Evolutionary conservation across 2,329 filamentous ascomycete species (phyloP).

Genomic region (Phaeosphaeriaceae sp.): DNA sequence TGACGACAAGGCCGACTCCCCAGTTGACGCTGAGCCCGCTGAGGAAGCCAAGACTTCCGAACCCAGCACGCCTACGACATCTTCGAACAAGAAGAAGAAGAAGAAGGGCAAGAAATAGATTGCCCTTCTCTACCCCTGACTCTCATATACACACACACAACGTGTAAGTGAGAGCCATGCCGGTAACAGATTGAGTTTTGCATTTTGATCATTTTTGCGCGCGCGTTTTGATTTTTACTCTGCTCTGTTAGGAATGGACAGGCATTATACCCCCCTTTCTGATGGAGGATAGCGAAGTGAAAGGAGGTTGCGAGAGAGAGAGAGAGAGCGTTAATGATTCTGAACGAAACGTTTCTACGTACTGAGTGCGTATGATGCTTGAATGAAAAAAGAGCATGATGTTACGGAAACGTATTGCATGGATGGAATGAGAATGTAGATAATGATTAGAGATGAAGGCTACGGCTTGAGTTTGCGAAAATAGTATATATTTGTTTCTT

Average conservation of each 20-base stretch:
- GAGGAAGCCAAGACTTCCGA: not conserved
- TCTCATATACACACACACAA: no score
- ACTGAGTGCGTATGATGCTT: not conserved
- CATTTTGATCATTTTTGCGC: not conserved
- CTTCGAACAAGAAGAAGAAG: constrained; percentile 24
- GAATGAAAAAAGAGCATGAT: not conserved
- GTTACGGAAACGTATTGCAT: not conserved
- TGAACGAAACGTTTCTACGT: not conserved
- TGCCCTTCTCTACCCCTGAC: no score
- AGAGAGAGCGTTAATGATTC: not conserved
- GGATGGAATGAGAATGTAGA: not conserved
- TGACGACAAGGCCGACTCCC: not conserved
- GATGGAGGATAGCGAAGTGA: not conserved
- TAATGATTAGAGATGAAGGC: not conserved
- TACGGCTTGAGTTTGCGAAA: not conserved
- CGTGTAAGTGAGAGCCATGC: no score
- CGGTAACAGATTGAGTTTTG: not conserved
- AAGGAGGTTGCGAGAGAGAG: not conserved
- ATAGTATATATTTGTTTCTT: not conserved
- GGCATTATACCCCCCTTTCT: not conserved
- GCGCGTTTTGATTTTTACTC: not conserved
- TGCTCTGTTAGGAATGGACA: not conserved
- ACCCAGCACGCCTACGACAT: constrained; percentile 1
- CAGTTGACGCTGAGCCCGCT: not conserved
- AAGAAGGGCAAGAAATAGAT: constrained; percentile 24